Evolutionary conservation across 2,329 filamentous ascomycete genomes (phyloP).

Genomic region (Fulvia fulva): DNA sequence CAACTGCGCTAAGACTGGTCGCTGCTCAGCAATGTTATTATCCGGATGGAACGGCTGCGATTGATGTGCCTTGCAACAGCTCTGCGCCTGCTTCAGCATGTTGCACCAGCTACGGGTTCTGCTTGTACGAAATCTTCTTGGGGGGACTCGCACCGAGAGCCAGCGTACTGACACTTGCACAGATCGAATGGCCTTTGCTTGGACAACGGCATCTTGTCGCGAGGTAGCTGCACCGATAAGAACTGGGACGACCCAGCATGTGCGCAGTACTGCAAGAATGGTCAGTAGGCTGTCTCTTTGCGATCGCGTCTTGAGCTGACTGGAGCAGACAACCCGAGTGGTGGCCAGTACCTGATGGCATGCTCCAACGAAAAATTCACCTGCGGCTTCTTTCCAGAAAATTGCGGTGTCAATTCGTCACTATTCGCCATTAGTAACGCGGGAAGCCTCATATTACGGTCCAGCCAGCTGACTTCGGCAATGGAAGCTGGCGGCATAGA

Average conservation of each 20-base stretch:
- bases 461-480: slow-evolving; percentile 6
- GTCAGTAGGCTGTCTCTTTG: not conserved
- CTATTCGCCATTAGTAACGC: slow-evolving; percentile 4
- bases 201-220: slow-evolving; percentile 14
- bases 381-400: slow-evolving; percentile 10
- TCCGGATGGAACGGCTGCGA: slow-evolving; percentile 14
- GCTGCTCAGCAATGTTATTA: slow-evolving; percentile 17
- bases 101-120: slow-evolving; percentile 15
- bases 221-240: slow-evolving; percentile 16
- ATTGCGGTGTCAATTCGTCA: slow-evolving; percentile 4
- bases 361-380: slow-evolving; percentile 9
- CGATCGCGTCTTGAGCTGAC: not conserved
- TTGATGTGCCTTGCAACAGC: slow-evolving; percentile 16
- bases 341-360: slow-evolving; percentile 5
- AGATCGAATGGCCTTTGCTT: slow-evolving; percentile 16
- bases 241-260: slow-evolving; percentile 11
- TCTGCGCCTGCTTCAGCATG: slow-evolving; percentile 13
- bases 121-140: slow-evolving; percentile 8
- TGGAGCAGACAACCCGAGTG: slow-evolving; percentile 9
- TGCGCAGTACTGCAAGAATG: slow-evolving; percentile 16
- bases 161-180: not conserved
- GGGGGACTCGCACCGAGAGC: not conserved
- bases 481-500: slow-evolving; percentile 9
- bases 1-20: not conserved
- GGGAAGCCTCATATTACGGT: slow-evolving; percentile 4